Evolutionary conservation across 306 rosid genomes (phyloP).

Genomic region (Bauhinia variegata): DNA sequence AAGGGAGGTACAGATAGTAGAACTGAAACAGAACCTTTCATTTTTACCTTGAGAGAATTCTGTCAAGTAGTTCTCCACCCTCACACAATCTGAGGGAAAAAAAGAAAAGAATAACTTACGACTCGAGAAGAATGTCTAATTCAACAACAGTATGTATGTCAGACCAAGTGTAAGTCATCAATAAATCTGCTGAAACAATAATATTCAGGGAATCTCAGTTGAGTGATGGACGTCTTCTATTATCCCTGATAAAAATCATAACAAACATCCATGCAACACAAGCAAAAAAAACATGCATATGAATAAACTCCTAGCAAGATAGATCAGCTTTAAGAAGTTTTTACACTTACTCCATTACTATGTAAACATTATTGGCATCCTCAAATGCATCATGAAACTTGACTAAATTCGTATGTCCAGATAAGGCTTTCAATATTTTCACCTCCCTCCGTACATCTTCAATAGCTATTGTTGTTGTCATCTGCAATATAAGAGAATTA

Average conservation of each 20-base stretch:
- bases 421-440: slow-evolving; percentile 87
- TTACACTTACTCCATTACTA: slow-evolving; percentile 93
- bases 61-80: slow-evolving; percentile 96
- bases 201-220: slow-evolving; percentile 18
- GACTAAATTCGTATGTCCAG: slow-evolving; percentile 87
- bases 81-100: slow-evolving; percentile 92
- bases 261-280: slow-evolving; percentile 19
- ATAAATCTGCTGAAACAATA: slow-evolving; percentile 9
- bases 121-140: slow-evolving; percentile 35
- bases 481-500: slow-evolving; percentile 60
- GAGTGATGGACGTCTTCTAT: slow-evolving; percentile 19
- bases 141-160: slow-evolving; percentile 18
- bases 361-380: slow-evolving; percentile 82
- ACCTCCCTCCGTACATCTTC: slow-evolving; percentile 98
- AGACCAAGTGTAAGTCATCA: not conserved
- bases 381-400: slow-evolving; percentile 87
- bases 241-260: not conserved
- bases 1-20: slow-evolving; percentile 3
- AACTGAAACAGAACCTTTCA: slow-evolving; percentile 38
- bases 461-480: slow-evolving; percentile 89
- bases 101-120: no score
- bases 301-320: slow-evolving; percentile 18
- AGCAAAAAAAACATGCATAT: not conserved
- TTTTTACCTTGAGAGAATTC: slow-evolving; percentile 84
- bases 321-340: slow-evolving; percentile 26